phyloP scores from a whole-genome alignment of 2,329 filamentous ascomycete species.

The Lachnellula occidentalis region DNA sequence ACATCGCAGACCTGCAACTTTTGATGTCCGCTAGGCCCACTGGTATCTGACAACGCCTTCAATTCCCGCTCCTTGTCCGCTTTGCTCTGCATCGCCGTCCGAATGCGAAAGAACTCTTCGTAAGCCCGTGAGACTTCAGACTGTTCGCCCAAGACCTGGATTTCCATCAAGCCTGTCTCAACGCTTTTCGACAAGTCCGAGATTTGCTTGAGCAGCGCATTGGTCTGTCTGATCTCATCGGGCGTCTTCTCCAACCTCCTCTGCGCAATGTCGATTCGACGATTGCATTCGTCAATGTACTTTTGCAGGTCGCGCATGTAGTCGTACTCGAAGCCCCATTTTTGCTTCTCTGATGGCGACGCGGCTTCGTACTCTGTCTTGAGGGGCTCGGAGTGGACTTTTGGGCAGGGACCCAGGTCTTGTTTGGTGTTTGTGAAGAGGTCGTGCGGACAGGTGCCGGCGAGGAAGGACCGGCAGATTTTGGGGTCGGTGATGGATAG shows the following conservation, averaged over 20 bases:
- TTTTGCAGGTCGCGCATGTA: slow-evolving; percentile 95
- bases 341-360: slow-evolving; percentile 56
- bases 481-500: slow-evolving; percentile 87
- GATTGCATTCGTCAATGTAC: slow-evolving; percentile 95
- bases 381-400: slow-evolving; percentile 80
- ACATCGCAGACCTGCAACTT: slow-evolving; percentile 99
- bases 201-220: slow-evolving; percentile 80
- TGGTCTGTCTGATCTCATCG: slow-evolving; percentile 95
- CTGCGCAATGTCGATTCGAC: slow-evolving; percentile 86
- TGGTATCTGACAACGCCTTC: slow-evolving; percentile 85
- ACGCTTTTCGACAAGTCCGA: slow-evolving; percentile 74
- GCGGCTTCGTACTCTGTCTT: slow-evolving; percentile 84
- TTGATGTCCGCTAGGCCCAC: slow-evolving; percentile 89
- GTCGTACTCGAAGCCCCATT: slow-evolving; percentile 88
- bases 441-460: slow-evolving; percentile 92
- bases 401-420: slow-evolving; percentile 84
- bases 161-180: slow-evolving; percentile 76
- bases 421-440: slow-evolving; percentile 99
- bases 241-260: slow-evolving; percentile 91
- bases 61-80: slow-evolving; percentile 81
- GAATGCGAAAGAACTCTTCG: slow-evolving; percentile 82
- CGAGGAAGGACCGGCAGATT: slow-evolving; percentile 91
- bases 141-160: slow-evolving; percentile 77
- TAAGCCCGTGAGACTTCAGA: slow-evolving; percentile 76
- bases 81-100: slow-evolving; percentile 74